Conservation (phyloP, 2,329 filamentous ascomycete genomes). For the Hansfordia pulvinata region DNA sequence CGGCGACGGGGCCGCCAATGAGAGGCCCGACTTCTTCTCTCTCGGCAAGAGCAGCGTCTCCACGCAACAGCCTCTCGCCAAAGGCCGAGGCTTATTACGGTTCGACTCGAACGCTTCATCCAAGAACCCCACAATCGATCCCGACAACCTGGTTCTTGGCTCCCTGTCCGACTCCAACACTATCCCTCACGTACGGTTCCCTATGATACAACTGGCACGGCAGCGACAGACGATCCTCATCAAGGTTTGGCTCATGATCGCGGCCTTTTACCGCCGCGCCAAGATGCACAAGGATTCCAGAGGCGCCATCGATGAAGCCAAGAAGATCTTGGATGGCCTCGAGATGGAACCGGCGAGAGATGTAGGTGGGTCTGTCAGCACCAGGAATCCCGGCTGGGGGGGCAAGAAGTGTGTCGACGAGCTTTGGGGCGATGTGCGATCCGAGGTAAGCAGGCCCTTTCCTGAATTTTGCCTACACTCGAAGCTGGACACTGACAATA, state of each 20-base stretch:
- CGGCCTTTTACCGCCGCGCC: constrained; percentile 75
- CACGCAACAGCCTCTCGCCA: constrained; percentile 26
- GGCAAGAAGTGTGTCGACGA: constrained; percentile 71
- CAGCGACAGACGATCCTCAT: constrained; percentile 45
- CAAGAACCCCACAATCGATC: constrained; percentile 23
- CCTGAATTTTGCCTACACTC: background rate
- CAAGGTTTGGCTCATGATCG: constrained; percentile 82
- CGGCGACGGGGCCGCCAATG: constrained; percentile 19
- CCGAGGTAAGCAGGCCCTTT: constrained; percentile 61
- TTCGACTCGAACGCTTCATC: constrained; percentile 30
- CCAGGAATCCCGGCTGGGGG: constrained; percentile 60
- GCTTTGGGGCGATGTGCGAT: constrained; percentile 70
- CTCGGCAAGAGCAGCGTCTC: constrained; percentile 24
- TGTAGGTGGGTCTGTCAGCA: constrained; percentile 45
- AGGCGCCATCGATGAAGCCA: constrained; percentile 70
- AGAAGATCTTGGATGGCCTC: constrained; percentile 57
- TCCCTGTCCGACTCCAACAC: constrained; percentile 30
- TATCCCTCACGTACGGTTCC: constrained; percentile 38
- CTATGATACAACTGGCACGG: constrained; percentile 36
- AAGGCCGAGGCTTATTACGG: constrained; percentile 27
- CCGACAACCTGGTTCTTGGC: constrained; percentile 24
- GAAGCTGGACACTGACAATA: constrained; percentile 13
- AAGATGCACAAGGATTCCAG: constrained; percentile 67
- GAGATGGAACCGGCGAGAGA: constrained; percentile 54
- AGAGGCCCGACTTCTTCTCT: constrained; percentile 28